These are phyloP conservation scores for Paratinospora sagittata DNA, from an alignment of 164 flowering plant genomes.

Conservation along the genomic window DNA sequence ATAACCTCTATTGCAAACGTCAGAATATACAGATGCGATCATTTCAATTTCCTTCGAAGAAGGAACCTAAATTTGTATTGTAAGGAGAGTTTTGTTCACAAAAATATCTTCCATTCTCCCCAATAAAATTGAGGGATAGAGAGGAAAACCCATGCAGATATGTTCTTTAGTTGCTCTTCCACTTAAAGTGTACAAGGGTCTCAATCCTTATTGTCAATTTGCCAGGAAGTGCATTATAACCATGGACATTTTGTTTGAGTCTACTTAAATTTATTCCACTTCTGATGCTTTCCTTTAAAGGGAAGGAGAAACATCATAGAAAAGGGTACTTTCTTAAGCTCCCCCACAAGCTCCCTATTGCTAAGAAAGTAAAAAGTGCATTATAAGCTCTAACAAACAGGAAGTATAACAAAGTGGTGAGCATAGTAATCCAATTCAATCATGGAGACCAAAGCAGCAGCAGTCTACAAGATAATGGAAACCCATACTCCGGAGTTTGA, in stretches of 20 bases:
- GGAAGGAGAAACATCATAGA: not conserved
- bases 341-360: not conserved
- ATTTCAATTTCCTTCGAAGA: not conserved
- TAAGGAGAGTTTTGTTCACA: not conserved
- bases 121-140: not conserved
- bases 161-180: not conserved
- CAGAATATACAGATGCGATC: no score
- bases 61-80: not conserved
- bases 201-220: not conserved
- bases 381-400: not conserved
- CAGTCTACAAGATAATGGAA: not conserved
- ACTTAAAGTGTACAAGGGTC: not conserved
- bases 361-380: not conserved
- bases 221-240: not conserved
- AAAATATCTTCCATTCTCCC: not conserved
- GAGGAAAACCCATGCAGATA: not conserved
- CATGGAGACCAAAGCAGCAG: not conserved
- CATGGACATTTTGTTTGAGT: not conserved
- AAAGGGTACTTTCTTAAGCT: slow-evolving; percentile 1
- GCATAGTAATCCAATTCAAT: not conserved
- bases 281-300: not conserved
- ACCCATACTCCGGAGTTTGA: not conserved
- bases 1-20: no score
- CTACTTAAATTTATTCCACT: not conserved
- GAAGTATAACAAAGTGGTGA: not conserved